phyloP scores from a whole-genome alignment of 2,329 filamentous ascomycete genomes.

The Albifimbria verrucaria region DNA sequence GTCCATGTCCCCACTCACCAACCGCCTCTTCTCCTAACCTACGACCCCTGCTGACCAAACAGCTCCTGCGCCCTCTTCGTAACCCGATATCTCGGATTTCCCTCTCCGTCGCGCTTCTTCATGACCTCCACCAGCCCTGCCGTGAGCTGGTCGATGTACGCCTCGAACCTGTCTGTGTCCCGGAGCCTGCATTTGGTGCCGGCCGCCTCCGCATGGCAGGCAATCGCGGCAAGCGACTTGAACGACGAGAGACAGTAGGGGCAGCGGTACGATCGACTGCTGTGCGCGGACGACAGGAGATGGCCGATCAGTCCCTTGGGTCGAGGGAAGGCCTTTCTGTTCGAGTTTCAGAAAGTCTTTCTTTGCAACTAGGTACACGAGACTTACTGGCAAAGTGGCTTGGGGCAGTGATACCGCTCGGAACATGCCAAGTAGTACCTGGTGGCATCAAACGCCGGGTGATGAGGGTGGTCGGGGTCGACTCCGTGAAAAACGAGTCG shows the following conservation, averaged over 20 bases:
- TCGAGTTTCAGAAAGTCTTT: constrained; percentile 1
- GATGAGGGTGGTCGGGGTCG: constrained; percentile 39
- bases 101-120: constrained; percentile 16
- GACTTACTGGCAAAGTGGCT: constrained; percentile 47
- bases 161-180: constrained; percentile 31
- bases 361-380: neutral
- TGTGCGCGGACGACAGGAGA: constrained; percentile 41
- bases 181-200: constrained; percentile 40
- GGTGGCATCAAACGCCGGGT: constrained; percentile 42
- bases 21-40: too few relatives aligned
- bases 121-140: constrained; percentile 26
- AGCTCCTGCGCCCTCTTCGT: constrained; percentile 11
- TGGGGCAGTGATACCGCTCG: constrained; percentile 51
- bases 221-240: constrained; percentile 37
- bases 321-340: constrained; percentile 38
- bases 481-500: neutral
- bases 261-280: constrained; percentile 33
- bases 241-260: constrained; percentile 42
- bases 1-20: too few relatives aligned
- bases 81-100: constrained; percentile 22
- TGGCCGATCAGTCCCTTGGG: constrained; percentile 34
- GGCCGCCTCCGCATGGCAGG: constrained; percentile 46
- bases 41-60: too few relatives aligned
- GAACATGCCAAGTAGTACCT: constrained; percentile 42
- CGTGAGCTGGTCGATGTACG: constrained; percentile 29